phyloP scores from a whole-genome alignment of 805 yeast species.

The Lipomyces yamanashiensis region DNA sequence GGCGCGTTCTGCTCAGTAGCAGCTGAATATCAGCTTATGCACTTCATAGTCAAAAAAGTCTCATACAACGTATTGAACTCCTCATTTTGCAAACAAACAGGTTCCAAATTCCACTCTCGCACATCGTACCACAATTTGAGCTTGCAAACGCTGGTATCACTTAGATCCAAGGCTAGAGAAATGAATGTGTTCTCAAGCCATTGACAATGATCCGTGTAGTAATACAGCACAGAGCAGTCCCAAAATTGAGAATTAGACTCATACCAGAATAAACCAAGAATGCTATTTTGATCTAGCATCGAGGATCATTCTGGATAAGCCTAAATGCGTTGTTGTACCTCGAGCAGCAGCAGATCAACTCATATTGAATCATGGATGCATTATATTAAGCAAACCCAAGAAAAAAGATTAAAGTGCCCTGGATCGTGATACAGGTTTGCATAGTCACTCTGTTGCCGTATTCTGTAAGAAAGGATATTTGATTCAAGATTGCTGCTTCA shows the following conservation, averaged over 20 bases:
- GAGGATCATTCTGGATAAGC: no score
- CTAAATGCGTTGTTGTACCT: no score
- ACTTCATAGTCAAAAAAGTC: no score
- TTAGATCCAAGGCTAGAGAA: no score
- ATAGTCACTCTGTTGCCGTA: not conserved
- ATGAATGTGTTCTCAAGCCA: slow-evolving; percentile 28
- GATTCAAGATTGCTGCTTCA: not conserved
- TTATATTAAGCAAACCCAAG: no score
- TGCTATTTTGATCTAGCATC: not conserved
- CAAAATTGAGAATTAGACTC: slow-evolving; percentile 10
- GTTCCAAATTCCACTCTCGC: not conserved
- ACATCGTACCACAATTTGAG: not conserved
- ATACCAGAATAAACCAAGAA: no score
- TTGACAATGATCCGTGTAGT: slow-evolving; percentile 20
- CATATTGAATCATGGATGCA: no score
- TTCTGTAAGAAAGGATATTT: not conserved
- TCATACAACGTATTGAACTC: not conserved
- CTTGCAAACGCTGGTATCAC: not conserved
- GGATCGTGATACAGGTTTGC: no score
- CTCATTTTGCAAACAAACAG: not conserved
- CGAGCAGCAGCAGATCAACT: no score
- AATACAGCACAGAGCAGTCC: slow-evolving; percentile 15
- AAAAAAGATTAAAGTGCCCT: no score
- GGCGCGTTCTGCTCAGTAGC: no score
- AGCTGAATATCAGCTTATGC: no score